Percentiles rank a stretch among this genome's conserved stretches.
phyloP scores from a whole-genome alignment of 2,329 filamentous ascomycete genomes.

The Epicoccum nigrum region DNA sequence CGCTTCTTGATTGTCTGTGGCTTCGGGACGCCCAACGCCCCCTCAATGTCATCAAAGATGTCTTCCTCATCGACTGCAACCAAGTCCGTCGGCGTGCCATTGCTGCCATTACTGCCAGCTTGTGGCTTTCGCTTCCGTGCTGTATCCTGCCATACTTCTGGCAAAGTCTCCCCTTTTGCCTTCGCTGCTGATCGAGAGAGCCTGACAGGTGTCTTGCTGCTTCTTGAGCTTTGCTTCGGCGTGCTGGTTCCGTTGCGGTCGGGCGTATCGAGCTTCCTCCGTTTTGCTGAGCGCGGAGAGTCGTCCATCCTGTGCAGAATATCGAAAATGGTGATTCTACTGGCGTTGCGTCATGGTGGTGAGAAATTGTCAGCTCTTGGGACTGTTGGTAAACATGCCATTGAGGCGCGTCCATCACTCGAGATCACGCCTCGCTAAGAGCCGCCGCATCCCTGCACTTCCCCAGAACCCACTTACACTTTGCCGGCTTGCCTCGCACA shows the following conservation, averaged over 20 bases:
- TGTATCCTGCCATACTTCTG: slow-evolving; percentile 18
- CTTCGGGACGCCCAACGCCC: slow-evolving; percentile 43
- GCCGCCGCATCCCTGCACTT: slow-evolving; percentile 15
- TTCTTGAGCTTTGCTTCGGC: slow-evolving; percentile 25
- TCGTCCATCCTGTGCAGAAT: slow-evolving; percentile 34
- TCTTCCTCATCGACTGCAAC: slow-evolving; percentile 33
- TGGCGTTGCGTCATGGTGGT: slow-evolving; percentile 9
- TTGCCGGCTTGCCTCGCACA: background rate
- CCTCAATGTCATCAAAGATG: slow-evolving; percentile 54
- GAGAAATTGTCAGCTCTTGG: background rate
- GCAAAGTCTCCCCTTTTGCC: slow-evolving; percentile 15
- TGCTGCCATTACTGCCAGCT: slow-evolving; percentile 19
- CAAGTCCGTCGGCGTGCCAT: slow-evolving; percentile 17
- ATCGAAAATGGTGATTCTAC: background rate
- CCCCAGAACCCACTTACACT: slow-evolving; percentile 8
- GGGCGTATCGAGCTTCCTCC: slow-evolving; percentile 44
- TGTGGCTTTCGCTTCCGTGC: slow-evolving; percentile 15
- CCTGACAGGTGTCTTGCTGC: slow-evolving; percentile 31
- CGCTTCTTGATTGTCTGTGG: slow-evolving; percentile 10
- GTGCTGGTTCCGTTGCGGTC: slow-evolving; percentile 31
- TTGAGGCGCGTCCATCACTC: slow-evolving; percentile 15
- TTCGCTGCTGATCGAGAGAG: slow-evolving; percentile 23
- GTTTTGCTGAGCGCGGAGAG: slow-evolving; percentile 45
- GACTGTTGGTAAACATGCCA: slow-evolving; percentile 13
- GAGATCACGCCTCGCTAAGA: slow-evolving; percentile 16